A percentile compares a stretch with the other conserved stretches of the same genome.
Evolutionary conservation across 2,329 filamentous ascomycete species (phyloP).

Genomic region (Metarhizium album): DNA sequence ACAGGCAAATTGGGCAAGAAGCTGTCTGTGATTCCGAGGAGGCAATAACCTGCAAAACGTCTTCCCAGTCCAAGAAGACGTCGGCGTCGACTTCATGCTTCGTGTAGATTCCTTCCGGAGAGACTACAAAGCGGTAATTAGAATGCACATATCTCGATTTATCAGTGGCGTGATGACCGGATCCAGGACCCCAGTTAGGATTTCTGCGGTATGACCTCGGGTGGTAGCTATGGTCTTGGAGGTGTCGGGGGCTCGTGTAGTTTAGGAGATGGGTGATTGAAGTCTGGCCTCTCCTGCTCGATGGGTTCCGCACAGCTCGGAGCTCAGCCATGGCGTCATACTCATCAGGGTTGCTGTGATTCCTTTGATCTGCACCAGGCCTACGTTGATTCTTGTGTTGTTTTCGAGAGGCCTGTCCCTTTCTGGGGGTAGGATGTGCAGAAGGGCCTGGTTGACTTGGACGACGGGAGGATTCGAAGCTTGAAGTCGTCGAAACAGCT

Average conservation of each 20-base stretch:
- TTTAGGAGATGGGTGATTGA: conserved; percentile 96
- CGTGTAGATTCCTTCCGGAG: conserved; percentile 68
- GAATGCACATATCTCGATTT: conserved; percentile 88
- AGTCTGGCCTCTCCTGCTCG: conserved; percentile 79
- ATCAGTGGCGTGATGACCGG: conserved; percentile 80
- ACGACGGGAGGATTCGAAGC: conserved; percentile 41
- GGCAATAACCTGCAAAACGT: conserved; percentile 82
- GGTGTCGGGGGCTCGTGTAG: conserved; percentile 69
- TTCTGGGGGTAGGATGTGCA: conserved; percentile 46
- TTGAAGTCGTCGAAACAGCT: conserved; percentile 30
- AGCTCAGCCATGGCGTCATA: conserved; percentile 85
- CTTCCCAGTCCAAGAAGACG: conserved; percentile 79
- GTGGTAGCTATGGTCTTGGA: conserved; percentile 43
- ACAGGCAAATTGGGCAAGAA: conserved; percentile 90
- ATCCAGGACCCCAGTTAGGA: conserved; percentile 74
- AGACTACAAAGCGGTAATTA: conserved; percentile 94
- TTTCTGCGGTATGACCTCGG: conserved; percentile 55
- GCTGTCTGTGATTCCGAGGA: conserved; percentile 81
- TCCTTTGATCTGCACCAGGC: conserved; percentile 38
- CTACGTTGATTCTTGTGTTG: conserved; percentile 77
- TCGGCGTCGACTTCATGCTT: conserved; percentile 79
- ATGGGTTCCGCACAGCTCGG: conserved; percentile 44
- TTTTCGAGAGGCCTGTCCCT: conserved; percentile 64
- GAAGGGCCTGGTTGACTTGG: conserved; percentile 25
- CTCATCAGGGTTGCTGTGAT: conserved; percentile 42